phyloP scores from a whole-genome alignment of 176 grass and related monocot genomes.

The Saccharum spontaneum region DNA sequence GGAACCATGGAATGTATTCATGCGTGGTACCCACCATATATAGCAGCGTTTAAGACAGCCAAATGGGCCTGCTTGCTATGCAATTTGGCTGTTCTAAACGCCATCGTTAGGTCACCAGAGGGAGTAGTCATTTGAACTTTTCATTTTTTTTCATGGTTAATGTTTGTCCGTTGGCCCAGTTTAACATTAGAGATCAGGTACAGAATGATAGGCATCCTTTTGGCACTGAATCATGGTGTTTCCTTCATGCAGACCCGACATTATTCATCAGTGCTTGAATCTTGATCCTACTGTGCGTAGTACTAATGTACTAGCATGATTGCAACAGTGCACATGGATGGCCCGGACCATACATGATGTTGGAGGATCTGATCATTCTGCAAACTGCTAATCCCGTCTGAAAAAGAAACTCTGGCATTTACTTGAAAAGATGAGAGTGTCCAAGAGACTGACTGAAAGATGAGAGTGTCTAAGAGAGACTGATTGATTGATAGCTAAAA shows the following conservation, averaged over 20 bases:
- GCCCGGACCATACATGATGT: not conserved
- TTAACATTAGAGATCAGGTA: not conserved
- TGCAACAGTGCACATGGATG: not conserved
- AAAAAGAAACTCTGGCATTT: no score
- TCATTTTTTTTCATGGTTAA: not conserved
- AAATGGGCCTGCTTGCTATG: not conserved
- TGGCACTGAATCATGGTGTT: slow-evolving; percentile 4
- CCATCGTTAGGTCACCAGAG: not conserved
- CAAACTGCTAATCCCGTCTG: no score
- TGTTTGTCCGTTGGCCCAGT: not conserved
- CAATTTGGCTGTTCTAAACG: not conserved
- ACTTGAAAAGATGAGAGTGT: no score
- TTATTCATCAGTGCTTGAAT: slow-evolving; percentile 4
- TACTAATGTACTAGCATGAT: not conserved
- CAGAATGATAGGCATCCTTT: not conserved
- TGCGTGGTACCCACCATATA: no score
- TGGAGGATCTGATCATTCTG: not conserved
- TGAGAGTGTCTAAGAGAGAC: no score
- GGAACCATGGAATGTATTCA: not conserved
- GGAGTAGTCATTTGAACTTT: not conserved
- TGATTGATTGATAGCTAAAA: no score
- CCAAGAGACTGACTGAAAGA: no score
- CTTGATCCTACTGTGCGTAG: not conserved
- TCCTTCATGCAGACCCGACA: slow-evolving; percentile 13
- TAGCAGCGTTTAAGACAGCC: not conserved